Conservation (phyloP, 768 basidiomycete genomes). For the Leccinum disarticulatum region DNA sequence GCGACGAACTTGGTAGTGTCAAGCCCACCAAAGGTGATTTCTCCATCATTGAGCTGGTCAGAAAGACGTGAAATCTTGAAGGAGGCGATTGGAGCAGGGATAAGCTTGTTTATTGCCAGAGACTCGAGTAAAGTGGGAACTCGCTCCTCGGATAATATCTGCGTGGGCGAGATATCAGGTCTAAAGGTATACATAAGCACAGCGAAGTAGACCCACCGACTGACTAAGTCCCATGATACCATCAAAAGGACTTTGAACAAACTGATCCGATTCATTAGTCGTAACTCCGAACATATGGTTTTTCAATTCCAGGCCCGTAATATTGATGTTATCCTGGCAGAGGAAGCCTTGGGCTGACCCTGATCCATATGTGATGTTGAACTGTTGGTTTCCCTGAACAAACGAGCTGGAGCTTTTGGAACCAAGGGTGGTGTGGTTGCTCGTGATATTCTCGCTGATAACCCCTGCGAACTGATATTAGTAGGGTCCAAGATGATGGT, state of each 20-base stretch:
- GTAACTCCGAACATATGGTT: conserved; percentile 72
- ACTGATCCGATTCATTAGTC: conserved; percentile 56
- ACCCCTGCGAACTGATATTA: conserved; percentile 38
- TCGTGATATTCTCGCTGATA: conserved; percentile 50
- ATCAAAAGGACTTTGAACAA: conserved; percentile 59
- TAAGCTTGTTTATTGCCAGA: conserved; percentile 55
- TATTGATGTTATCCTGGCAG: conserved; percentile 57
- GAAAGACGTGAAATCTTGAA: conserved; percentile 78
- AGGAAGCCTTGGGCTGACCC: conserved; percentile 67
- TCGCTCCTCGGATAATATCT: conserved; percentile 65
- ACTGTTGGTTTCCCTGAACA: conserved; percentile 46
- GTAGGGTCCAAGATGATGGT: neutral
- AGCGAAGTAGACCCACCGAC: conserved; percentile 46
- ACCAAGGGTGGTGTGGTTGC: conserved; percentile 69
- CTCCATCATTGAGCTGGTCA: conserved; percentile 65
- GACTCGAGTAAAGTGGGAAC: conserved; percentile 71
- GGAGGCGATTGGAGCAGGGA: conserved; percentile 65
- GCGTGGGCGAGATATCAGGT: neutral
- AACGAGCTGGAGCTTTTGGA: conserved; percentile 61
- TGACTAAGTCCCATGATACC: conserved; percentile 78
- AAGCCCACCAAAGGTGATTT: conserved; percentile 80
- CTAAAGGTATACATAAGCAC: neutral
- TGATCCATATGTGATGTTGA: conserved; percentile 67
- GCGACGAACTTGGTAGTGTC: conserved; percentile 68
- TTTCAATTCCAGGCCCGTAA: conserved; percentile 60